Evolutionary conservation across 169 alveolate genomes (phyloP).

Genomic region (Plasmodium chabaudi): DNA sequence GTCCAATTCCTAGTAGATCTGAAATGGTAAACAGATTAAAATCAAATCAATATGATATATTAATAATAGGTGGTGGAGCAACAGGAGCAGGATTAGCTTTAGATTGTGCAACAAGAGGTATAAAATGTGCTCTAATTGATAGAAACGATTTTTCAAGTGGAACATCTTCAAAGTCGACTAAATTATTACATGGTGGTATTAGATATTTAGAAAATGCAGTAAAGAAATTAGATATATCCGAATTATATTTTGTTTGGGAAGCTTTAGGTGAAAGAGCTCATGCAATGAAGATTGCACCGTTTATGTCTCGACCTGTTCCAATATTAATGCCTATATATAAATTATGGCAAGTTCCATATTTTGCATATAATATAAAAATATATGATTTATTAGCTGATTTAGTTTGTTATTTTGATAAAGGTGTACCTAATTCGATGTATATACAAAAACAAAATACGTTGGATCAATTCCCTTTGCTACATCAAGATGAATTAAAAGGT

Average conservation of each 20-base stretch:
- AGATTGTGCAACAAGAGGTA: constrained; percentile 95
- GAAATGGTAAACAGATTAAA: constrained; percentile 83
- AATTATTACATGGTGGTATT: constrained; percentile 96
- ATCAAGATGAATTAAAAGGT: constrained; percentile 83
- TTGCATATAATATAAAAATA: constrained; percentile 89
- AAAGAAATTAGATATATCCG: constrained; percentile 85
- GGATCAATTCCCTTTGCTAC: constrained; percentile 83
- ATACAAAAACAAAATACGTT: constrained; percentile 79
- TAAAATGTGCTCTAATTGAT: constrained; percentile 93
- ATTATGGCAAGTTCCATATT: constrained; percentile 89
- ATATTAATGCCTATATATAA: constrained; percentile 91
- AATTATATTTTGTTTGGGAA: constrained; percentile 90
- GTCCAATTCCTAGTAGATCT: constrained; percentile 71
- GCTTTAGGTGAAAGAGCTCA: constrained; percentile 94
- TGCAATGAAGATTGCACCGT: constrained; percentile 91
- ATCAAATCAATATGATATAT: constrained; percentile 85
- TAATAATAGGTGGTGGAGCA: constrained; percentile 95
- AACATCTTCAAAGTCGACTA: constrained; percentile 94
- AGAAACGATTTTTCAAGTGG: constrained; percentile 94
- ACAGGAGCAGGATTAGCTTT: constrained; percentile 92
- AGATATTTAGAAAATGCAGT: constrained; percentile 93
- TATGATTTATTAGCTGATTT: constrained; percentile 91
- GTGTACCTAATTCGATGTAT: constrained; percentile 86
- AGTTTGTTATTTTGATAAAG: constrained; percentile 87
- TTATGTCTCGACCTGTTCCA: constrained; percentile 89